phyloP scores from a whole-genome alignment of 768 basidiomycete genomes.

The Lactifluus echinatus region DNA sequence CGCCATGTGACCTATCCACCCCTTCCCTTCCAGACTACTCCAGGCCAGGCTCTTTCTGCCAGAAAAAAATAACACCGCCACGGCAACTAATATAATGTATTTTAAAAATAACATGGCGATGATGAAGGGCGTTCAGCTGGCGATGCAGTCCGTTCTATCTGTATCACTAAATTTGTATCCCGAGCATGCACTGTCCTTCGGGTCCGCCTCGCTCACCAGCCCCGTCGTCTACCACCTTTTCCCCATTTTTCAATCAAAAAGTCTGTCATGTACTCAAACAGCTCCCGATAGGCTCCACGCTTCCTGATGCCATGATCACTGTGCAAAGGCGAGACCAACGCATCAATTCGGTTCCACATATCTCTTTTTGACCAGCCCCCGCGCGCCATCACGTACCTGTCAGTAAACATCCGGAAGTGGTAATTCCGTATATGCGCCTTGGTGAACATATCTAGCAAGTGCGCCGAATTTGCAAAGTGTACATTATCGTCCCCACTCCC shows the following conservation, averaged over 20 bases:
- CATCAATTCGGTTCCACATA: neutral
- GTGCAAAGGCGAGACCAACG: neutral
- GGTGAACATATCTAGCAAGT: slow-evolving; percentile 90
- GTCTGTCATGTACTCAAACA: slow-evolving; percentile 77
- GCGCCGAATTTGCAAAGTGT: slow-evolving; percentile 87
- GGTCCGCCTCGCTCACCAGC: slow-evolving; percentile 35
- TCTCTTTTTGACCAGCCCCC: neutral
- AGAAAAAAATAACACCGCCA: neutral
- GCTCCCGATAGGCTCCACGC: slow-evolving; percentile 73
- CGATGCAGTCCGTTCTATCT: too few relatives aligned
- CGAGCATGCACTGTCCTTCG: too few relatives aligned
- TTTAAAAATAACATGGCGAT: too few relatives aligned
- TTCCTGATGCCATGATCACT: slow-evolving; percentile 75
- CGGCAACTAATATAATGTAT: neutral
- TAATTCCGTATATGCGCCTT: slow-evolving; percentile 60
- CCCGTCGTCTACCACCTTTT: slow-evolving; percentile 59
- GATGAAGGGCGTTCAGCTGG: neutral
- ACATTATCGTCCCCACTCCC: slow-evolving; percentile 97
- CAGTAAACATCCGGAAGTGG: slow-evolving; percentile 94
- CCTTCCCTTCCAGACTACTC: slow-evolving; percentile 4
- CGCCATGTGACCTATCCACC: neutral
- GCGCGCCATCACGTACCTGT: slow-evolving; percentile 48
- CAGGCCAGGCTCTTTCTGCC: neutral
- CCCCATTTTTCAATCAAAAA: slow-evolving; percentile 95
- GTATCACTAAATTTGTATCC: too few relatives aligned